Conservation (phyloP, 2,329 filamentous ascomycete genomes). For the Stagonosporopsis chrysanthemi region DNA sequence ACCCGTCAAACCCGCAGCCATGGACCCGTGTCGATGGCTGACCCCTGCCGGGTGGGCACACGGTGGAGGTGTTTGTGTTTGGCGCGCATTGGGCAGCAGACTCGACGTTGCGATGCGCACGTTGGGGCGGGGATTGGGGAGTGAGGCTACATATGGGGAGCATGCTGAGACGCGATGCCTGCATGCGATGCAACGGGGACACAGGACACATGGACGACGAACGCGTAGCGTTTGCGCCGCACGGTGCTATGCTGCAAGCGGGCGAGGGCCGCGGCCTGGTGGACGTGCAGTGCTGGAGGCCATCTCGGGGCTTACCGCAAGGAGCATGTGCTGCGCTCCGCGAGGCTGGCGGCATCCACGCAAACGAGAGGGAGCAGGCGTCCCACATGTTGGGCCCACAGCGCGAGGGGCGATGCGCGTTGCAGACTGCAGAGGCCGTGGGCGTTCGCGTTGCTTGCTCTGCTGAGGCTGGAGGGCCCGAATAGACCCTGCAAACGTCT, state of each 20-base stretch:
- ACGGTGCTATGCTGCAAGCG: slow-evolving; percentile 18
- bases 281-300: slow-evolving; percentile 4
- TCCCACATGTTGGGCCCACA: not conserved
- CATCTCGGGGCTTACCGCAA: slow-evolving; percentile 17
- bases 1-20: slow-evolving; percentile 21
- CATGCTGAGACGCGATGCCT: not conserved
- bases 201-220: slow-evolving; percentile 1
- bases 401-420: not conserved
- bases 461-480: too few relatives aligned
- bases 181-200: slow-evolving; percentile 5
- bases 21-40: slow-evolving; percentile 17
- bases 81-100: slow-evolving; percentile 18
- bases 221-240: slow-evolving; percentile 17
- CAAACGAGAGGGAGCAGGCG: not conserved
- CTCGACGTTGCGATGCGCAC: slow-evolving; percentile 9
- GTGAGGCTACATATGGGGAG: slow-evolving; percentile 8
- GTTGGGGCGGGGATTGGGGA: slow-evolving; percentile 3
- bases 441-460: slow-evolving; percentile 2
- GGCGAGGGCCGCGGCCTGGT: slow-evolving; percentile 4
- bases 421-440: slow-evolving; percentile 4
- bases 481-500: slow-evolving; percentile 8
- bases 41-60: slow-evolving; percentile 13
- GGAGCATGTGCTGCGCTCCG: slow-evolving; percentile 12
- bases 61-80: slow-evolving; percentile 11
- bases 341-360: not conserved